Percentiles rank a stretch among this genome's conserved stretches.
These are phyloP conservation scores for Saccharomycopsis synnaedendra DNA, from an alignment of 805 yeast species.

Conservation along the genomic window DNA sequence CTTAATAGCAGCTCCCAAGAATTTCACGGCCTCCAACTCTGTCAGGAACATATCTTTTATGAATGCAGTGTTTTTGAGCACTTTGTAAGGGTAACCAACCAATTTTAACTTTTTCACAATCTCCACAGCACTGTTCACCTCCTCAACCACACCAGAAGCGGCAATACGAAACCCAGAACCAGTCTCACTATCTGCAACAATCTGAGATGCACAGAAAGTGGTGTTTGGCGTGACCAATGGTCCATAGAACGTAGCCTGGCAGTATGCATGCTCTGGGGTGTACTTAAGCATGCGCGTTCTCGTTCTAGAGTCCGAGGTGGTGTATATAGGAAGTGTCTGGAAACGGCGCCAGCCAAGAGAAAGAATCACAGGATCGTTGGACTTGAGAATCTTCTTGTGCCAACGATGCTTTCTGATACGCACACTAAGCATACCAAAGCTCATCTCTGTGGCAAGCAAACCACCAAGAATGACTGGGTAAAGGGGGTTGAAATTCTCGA, in stretches of 20 bases:
- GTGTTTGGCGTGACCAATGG: conserved; percentile 97
- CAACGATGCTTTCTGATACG: conserved; percentile 97
- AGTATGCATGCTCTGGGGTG: conserved; percentile 96
- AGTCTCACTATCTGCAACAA: conserved; percentile 73
- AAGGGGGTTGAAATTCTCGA: conserved; percentile 74
- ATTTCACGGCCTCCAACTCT: conserved; percentile 89
- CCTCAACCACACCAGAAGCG: conserved; percentile 94
- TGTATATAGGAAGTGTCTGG: conserved; percentile 90
- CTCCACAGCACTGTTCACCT: conserved; percentile 80
- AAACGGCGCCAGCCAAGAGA: conserved; percentile 98
- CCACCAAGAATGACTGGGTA: conserved; percentile 90
- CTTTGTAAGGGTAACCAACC: conserved; percentile 89
- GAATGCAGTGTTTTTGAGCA: conserved; percentile 93
- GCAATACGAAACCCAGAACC: conserved; percentile 89
- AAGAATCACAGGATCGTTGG: conserved; percentile 88
- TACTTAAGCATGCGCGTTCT: conserved; percentile 96
- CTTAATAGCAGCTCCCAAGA: conserved; percentile 94
- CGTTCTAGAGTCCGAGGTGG: conserved; percentile 95
- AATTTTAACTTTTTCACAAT: conserved; percentile 92
- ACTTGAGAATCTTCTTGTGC: conserved; percentile 92
- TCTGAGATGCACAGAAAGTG: conserved; percentile 90
- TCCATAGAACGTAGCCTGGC: conserved; percentile 93
- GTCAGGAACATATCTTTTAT: conserved; percentile 93
- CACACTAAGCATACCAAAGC: conserved; percentile 87
- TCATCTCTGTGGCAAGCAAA: conserved; percentile 75